phyloP scores from a whole-genome alignment of 345 rosid species.

The Dovyalis caffra region DNA sequence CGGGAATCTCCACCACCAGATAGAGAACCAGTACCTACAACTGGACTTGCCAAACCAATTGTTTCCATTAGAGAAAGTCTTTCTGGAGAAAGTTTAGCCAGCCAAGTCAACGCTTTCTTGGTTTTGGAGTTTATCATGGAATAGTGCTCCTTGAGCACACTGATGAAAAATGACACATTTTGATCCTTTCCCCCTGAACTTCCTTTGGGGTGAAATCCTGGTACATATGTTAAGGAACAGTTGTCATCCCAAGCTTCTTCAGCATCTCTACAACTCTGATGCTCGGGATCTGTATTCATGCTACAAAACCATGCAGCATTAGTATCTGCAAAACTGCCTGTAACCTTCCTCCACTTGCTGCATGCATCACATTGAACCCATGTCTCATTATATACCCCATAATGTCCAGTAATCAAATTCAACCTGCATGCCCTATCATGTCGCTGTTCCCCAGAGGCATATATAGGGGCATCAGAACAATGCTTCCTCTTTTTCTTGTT shows the following conservation, averaged over 20 bases:
- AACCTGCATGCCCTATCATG: slow-evolving; percentile 25
- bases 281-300: slow-evolving; percentile 67
- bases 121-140: slow-evolving; percentile 45
- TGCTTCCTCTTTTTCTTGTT: slow-evolving; percentile 39
- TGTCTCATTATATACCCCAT: slow-evolving; percentile 41
- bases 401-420: slow-evolving; percentile 33
- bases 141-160: slow-evolving; percentile 68
- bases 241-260: slow-evolving; percentile 72
- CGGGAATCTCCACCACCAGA: slow-evolving; percentile 35
- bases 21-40: slow-evolving; percentile 41
- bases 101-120: slow-evolving; percentile 77
- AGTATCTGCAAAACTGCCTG: slow-evolving; percentile 41
- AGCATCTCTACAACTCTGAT: slow-evolving; percentile 68
- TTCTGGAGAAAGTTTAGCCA: slow-evolving; percentile 63
- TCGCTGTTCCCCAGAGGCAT: slow-evolving; percentile 18
- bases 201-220: slow-evolving; percentile 73
- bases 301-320: slow-evolving; percentile 89
- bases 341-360: slow-evolving; percentile 83
- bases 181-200: slow-evolving; percentile 51
- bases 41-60: slow-evolving; percentile 68
- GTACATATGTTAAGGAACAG: slow-evolving; percentile 59
- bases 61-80: slow-evolving; percentile 83
- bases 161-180: slow-evolving; percentile 71
- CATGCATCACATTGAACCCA: slow-evolving; percentile 98
- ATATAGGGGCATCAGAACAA: slow-evolving; percentile 14